Evolutionary conservation across 2,329 filamentous ascomycete species (phyloP).

Genomic region (Karstenula rhodostoma): DNA sequence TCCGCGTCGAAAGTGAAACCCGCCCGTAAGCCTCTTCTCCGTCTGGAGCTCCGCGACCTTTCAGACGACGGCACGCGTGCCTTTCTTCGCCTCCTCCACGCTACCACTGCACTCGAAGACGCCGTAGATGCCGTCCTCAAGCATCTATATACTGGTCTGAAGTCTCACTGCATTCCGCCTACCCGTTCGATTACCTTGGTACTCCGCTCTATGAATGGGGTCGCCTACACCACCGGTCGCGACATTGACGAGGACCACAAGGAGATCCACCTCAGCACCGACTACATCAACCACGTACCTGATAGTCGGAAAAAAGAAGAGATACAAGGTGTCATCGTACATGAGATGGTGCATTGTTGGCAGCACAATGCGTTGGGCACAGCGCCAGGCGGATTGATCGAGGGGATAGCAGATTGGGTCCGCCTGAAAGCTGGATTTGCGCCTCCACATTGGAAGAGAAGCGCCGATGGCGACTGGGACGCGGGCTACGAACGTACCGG

Average conservation of each 20-base stretch:
- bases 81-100: conserved; percentile 74
- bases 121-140: conserved; percentile 74
- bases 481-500: conserved; percentile 89
- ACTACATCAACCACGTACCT: conserved; percentile 68
- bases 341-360: conserved; percentile 95
- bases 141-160: conserved; percentile 68
- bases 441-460: conserved; percentile 82
- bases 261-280: conserved; percentile 86
- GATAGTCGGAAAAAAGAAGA: conserved; percentile 60
- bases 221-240: conserved; percentile 86
- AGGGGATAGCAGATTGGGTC: conserved; percentile 94
- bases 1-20: conserved; percentile 30
- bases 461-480: conserved; percentile 75
- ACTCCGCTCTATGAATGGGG: conserved; percentile 79
- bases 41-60: conserved; percentile 59
- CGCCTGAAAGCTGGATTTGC: conserved; percentile 75
- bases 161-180: conserved; percentile 56
- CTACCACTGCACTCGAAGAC: conserved; percentile 66
- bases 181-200: conserved; percentile 88
- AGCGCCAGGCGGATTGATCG: conserved; percentile 76
- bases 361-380: conserved; percentile 74
- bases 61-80: conserved; percentile 65
- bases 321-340: conserved; percentile 82
- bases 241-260: conserved; percentile 88
- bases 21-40: conserved; percentile 53